These are phyloP conservation scores for Lyophyllum shimeji DNA, from an alignment of 768 basidiomycete genomes.

Conservation along the genomic window DNA sequence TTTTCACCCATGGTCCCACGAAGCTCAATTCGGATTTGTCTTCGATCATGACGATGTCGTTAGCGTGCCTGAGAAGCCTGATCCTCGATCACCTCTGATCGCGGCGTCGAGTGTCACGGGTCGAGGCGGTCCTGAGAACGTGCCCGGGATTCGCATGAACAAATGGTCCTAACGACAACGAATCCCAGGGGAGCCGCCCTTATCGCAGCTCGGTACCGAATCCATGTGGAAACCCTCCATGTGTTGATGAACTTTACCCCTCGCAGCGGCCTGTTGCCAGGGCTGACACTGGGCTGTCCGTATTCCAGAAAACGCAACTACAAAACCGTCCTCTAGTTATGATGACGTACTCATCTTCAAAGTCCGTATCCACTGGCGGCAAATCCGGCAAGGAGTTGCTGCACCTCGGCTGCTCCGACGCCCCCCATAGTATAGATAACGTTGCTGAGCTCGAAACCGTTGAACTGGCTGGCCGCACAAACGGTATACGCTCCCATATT, in stretches of 20 bases:
- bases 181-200: constrained; percentile 23
- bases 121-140: constrained; percentile 26
- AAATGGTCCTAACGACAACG: constrained; percentile 19
- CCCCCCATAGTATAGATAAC: constrained; percentile 79
- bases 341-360: constrained; percentile 11
- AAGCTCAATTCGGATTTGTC: constrained; percentile 20
- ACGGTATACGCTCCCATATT: constrained; percentile 99
- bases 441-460: constrained; percentile 81
- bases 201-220: constrained; percentile 35
- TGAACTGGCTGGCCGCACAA: constrained; percentile 95
- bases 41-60: constrained; percentile 35
- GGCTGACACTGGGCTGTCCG: not conserved
- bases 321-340: not conserved
- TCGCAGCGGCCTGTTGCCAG: not conserved
- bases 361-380: constrained; percentile 41
- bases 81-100: constrained; percentile 33
- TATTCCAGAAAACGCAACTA: not conserved
- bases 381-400: constrained; percentile 48
- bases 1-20: constrained; percentile 11
- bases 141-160: constrained; percentile 33
- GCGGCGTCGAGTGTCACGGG: constrained; percentile 35
- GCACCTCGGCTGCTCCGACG: constrained; percentile 49
- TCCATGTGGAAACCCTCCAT: constrained; percentile 16
- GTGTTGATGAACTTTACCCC: constrained; percentile 27
- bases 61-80: constrained; percentile 30